phyloP scores from a whole-genome alignment of 345 rosid genomes.

The Cardamine chenopodiifolia region DNA sequence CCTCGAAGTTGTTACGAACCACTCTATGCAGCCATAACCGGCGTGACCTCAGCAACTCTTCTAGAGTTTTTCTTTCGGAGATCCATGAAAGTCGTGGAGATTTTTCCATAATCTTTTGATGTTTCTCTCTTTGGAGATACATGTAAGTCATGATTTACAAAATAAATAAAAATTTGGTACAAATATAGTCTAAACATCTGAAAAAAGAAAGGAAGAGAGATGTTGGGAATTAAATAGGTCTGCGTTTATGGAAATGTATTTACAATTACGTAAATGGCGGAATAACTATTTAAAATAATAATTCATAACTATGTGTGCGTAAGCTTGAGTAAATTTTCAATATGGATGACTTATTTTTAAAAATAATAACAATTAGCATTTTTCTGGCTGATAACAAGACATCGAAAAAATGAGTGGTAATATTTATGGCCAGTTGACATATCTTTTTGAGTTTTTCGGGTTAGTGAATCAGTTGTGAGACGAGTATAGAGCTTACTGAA shows the following conservation, averaged over 20 bases:
- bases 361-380: background rate
- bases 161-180: background rate
- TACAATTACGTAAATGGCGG: background rate
- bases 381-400: background rate
- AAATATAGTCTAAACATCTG: background rate
- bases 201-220: background rate
- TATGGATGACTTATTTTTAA: background rate
- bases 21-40: background rate
- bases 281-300: background rate
- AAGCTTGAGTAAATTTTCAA: no score
- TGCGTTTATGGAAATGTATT: no score
- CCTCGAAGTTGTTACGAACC: slow-evolving; percentile 10
- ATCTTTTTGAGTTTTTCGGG: background rate
- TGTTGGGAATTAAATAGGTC: background rate
- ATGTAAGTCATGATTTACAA: background rate
- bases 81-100: background rate
- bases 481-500: no score
- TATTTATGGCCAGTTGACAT: background rate
- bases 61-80: background rate
- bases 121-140: background rate
- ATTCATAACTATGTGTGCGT: background rate
- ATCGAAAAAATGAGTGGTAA: background rate
- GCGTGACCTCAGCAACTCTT: slow-evolving; percentile 18
- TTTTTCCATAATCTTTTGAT: background rate
- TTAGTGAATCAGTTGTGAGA: background rate